These are phyloP conservation scores for Ophiocordyceps unilateralis DNA, from an alignment of 2,329 filamentous ascomycete species.

Conservation along the genomic window DNA sequence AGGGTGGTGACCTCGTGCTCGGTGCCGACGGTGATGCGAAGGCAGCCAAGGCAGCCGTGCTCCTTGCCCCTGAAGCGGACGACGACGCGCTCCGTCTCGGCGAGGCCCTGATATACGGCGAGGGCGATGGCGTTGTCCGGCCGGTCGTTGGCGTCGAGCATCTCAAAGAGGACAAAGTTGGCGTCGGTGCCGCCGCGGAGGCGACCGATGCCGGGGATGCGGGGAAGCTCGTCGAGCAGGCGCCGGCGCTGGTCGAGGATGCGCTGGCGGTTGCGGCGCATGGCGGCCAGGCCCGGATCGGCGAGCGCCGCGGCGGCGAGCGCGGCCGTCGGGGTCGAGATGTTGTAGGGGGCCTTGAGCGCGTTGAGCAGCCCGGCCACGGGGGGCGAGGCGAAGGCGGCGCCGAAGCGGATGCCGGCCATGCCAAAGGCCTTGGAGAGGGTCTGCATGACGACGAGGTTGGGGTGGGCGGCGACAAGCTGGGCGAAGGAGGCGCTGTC, in stretches of 20 bases:
- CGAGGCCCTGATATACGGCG: slow-evolving; percentile 67
- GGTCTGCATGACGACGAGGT: slow-evolving; percentile 95
- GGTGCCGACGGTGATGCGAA: slow-evolving; percentile 86
- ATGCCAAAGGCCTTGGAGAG: slow-evolving; percentile 96
- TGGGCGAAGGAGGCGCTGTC: slow-evolving; percentile 66
- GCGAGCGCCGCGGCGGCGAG: slow-evolving; percentile 61
- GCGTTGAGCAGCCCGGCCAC: slow-evolving; percentile 74
- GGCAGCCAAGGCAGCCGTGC: slow-evolving; percentile 69
- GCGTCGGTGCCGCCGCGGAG: slow-evolving; percentile 65
- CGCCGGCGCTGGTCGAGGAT: slow-evolving; percentile 65
- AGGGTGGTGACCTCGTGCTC: slow-evolving; percentile 71
- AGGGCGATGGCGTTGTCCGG: slow-evolving; percentile 67
- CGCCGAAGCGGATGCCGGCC: slow-evolving; percentile 80
- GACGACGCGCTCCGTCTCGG: slow-evolving; percentile 75
- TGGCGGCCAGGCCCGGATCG: slow-evolving; percentile 48
- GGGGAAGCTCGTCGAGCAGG: slow-evolving; percentile 54
- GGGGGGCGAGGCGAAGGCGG: slow-evolving; percentile 58
- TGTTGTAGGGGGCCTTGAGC: slow-evolving; percentile 92
- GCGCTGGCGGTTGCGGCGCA: slow-evolving; percentile 51
- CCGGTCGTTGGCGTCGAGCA: slow-evolving; percentile 53
- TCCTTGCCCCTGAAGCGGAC: slow-evolving; percentile 91
- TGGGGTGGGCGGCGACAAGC: slow-evolving; percentile 84
- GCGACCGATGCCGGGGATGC: slow-evolving; percentile 60
- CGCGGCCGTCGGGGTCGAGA: slow-evolving; percentile 72
- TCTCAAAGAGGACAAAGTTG: slow-evolving; percentile 86